Conservation (phyloP, 805 yeast species). For the Spathaspora gorwiae region DNA sequence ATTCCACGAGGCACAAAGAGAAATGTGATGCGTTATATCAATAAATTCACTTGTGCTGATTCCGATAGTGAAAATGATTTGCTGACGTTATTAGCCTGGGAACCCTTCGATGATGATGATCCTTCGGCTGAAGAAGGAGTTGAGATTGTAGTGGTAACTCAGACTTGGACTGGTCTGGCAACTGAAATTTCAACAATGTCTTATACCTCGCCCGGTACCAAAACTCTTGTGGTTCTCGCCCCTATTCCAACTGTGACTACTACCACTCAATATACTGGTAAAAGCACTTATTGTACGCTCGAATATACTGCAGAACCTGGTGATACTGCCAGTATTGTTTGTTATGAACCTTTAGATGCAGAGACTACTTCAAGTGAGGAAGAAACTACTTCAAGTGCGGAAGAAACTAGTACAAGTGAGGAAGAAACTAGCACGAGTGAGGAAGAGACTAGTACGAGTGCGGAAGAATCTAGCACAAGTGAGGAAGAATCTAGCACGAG, state of each 20-base stretch:
- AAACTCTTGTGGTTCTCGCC: conserved; percentile 9
- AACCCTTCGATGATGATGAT: neutral
- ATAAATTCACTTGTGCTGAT: conserved; percentile 9
- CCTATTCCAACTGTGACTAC: conserved; percentile 10
- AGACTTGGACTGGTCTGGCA: conserved; percentile 5
- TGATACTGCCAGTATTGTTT: conserved; percentile 15
- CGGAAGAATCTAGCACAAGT: too few relatives aligned
- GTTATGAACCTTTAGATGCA: neutral
- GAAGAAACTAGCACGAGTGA: neutral
- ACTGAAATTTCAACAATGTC: conserved; percentile 3
- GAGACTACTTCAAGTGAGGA: neutral
- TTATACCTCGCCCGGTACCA: conserved; percentile 8
- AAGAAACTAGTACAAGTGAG: neutral
- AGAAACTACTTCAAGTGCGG: neutral
- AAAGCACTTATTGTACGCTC: neutral
- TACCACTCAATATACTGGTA: conserved; percentile 1
- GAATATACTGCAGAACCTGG: conserved; percentile 9
- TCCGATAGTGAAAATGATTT: conserved; percentile 8
- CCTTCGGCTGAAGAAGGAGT: conserved; percentile 9
- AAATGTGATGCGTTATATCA: conserved; percentile 4
- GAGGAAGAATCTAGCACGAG: too few relatives aligned
- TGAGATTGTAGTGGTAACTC: conserved; percentile 2
- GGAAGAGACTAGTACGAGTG: neutral
- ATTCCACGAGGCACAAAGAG: conserved; percentile 3
- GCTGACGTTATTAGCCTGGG: conserved; percentile 10